These are phyloP conservation scores for Rhodotorula sp. DNA, from an alignment of 1,284 basidiomycete species.

Conservation along the genomic window DNA sequence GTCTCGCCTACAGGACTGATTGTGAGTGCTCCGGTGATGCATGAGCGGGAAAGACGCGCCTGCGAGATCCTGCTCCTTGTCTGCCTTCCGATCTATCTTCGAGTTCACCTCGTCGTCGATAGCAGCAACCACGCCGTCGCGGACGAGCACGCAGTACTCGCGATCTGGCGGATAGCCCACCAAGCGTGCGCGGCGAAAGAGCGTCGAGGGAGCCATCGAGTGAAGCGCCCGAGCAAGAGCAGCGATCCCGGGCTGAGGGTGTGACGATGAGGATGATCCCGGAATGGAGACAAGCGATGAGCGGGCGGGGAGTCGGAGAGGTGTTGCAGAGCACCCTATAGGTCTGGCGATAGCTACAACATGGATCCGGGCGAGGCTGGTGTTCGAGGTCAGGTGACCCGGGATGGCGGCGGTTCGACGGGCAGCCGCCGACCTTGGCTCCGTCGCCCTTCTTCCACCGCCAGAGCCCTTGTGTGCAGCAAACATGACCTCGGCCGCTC, in stretches of 20 bases:
- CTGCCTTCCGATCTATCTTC: background rate
- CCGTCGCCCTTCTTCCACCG: no score
- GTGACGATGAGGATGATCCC: no score
- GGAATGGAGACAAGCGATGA: no score
- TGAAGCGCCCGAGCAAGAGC: background rate
- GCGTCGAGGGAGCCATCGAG: background rate
- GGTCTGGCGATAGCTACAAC: no score
- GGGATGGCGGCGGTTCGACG: no score
- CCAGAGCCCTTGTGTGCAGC: no score
- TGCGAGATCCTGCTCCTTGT: background rate
- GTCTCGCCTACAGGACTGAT: background rate
- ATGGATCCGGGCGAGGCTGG: no score
- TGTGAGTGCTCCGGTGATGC: background rate
- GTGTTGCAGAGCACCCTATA: no score
- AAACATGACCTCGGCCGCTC: background rate
- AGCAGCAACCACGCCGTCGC: background rate
- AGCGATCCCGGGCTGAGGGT: no score
- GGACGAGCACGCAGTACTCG: background rate
- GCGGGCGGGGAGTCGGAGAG: no score
- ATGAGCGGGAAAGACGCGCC: background rate
- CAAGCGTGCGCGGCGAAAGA: background rate
- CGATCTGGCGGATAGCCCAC: background rate
- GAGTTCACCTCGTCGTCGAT: background rate
- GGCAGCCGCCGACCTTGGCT: no score
- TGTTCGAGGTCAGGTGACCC: no score